A percentile compares a stretch with the other conserved stretches of the same genome.
These are phyloP conservation scores for Botrytis byssoidea DNA, from an alignment of 2,329 filamentous ascomycete species.

Conservation along the genomic window DNA sequence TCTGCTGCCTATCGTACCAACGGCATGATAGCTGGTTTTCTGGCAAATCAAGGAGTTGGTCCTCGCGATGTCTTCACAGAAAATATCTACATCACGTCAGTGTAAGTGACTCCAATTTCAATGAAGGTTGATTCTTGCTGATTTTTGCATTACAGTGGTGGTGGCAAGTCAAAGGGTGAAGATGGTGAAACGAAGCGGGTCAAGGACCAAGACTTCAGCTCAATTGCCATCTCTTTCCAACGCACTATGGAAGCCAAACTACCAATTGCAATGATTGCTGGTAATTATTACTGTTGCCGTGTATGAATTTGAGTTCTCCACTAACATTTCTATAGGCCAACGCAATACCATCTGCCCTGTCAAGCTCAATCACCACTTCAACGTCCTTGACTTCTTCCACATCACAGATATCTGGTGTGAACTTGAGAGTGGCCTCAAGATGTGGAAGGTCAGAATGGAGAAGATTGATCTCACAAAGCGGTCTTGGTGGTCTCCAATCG, in stretches of 20 bases:
- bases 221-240: conserved; percentile 23
- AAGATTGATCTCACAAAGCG: conserved; percentile 51
- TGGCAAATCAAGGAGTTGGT: conserved; percentile 57
- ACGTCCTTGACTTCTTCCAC: conserved; percentile 67
- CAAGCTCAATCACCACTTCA: conserved; percentile 57
- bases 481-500: conserved; percentile 58
- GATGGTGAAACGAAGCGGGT: conserved; percentile 43
- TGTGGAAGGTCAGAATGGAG: conserved; percentile 62
- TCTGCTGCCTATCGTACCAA: conserved; percentile 54
- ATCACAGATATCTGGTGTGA: conserved; percentile 69
- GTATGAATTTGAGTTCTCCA: background rate
- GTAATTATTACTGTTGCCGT: conserved; percentile 40
- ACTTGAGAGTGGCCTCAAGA: conserved; percentile 40
- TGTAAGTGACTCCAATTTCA: conserved; percentile 46
- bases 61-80: conserved; percentile 57
- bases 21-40: conserved; percentile 53
- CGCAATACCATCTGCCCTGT: conserved; percentile 48
- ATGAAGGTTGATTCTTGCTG: conserved; percentile 9
- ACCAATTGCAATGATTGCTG: conserved; percentile 56
- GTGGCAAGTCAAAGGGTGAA: conserved; percentile 49
- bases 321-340: conserved; percentile 46
- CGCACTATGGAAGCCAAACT: conserved; percentile 47
- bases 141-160: conserved; percentile 46
- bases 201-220: conserved; percentile 46
- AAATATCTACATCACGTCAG: conserved; percentile 61